Conservation (phyloP, 306 rosid genomes). For the Argentina anserina region DNA sequence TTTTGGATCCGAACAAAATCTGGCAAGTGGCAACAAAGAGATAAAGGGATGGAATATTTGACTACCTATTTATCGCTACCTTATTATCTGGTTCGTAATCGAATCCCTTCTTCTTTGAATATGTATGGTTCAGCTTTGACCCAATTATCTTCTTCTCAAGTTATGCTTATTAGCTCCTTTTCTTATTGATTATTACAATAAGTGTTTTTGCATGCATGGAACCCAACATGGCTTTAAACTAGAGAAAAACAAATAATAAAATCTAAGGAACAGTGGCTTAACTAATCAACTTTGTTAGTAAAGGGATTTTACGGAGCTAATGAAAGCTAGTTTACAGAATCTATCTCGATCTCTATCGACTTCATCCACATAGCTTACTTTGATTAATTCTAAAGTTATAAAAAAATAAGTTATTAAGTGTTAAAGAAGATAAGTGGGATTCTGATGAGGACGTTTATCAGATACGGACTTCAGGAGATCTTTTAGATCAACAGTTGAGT, state of each 20-base stretch:
- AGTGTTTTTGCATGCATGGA: not conserved
- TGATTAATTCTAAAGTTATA: no score
- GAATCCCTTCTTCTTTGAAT: not conserved
- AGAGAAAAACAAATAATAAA: not conserved
- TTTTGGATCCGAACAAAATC: not conserved
- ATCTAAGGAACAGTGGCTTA: not conserved
- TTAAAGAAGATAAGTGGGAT: not conserved
- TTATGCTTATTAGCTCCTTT: not conserved
- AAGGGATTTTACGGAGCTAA: not conserved
- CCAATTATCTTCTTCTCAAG: not conserved
- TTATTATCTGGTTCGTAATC: not conserved
- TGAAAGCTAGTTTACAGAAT: not conserved
- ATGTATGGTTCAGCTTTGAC: not conserved
- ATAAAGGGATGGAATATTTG: conserved; percentile 7
- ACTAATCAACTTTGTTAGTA: not conserved
- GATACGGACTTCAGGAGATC: not conserved
- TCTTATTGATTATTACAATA: not conserved
- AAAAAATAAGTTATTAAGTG: no score
- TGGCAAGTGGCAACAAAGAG: not conserved
- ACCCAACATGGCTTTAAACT: not conserved
- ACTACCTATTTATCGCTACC: conserved; percentile 4
- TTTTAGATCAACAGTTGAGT: no score
- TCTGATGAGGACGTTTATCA: not conserved
- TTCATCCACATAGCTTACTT: not conserved
- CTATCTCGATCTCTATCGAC: not conserved